Conservation (phyloP, 495 filamentous ascomycete genomes). For the Lophiostoma macrostomum region DNA sequence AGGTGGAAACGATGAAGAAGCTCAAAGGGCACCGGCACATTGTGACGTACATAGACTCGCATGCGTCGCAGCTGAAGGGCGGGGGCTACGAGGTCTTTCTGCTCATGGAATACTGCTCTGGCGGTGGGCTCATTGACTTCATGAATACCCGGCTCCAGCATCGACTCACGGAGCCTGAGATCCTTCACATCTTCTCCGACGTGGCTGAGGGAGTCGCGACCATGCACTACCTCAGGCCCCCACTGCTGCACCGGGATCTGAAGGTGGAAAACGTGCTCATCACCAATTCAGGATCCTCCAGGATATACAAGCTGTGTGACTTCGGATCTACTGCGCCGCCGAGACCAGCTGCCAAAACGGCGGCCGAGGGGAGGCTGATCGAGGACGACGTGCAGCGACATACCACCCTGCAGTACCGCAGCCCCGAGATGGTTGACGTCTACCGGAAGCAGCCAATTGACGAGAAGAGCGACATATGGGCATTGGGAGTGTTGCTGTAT, state of each 20-base stretch:
- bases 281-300: conserved; percentile 56
- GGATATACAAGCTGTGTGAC: conserved; percentile 91
- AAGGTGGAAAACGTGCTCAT: conserved; percentile 99
- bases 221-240: conserved; percentile 97
- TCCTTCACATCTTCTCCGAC: conserved; percentile 93
- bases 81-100: conserved; percentile 97
- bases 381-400: conserved; percentile 97
- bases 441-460: conserved; percentile 95
- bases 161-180: conserved; percentile 94
- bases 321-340: conserved; percentile 91
- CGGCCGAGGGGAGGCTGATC: conserved; percentile 80
- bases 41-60: conserved; percentile 96
- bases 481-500: conserved; percentile 90
- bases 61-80: conserved; percentile 87
- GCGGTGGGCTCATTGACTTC: conserved; percentile 95
- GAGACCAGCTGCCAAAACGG: conserved; percentile 76
- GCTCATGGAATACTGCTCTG: conserved; percentile 87
- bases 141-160: conserved; percentile 98
- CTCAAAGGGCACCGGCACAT: conserved; percentile 93
- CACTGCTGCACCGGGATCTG: conserved; percentile 87
- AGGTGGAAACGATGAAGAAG: conserved; percentile 99
- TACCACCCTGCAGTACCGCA: conserved; percentile 94
- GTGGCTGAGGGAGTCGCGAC: conserved; percentile 94
- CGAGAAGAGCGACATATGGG: conserved; percentile 99
- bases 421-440: conserved; percentile 98